Percentiles rank a stretch among this genome's conserved stretches.
phyloP scores from a whole-genome alignment of 371 early-diverging fungal species.

The Rhizopus microsporus region DNA sequence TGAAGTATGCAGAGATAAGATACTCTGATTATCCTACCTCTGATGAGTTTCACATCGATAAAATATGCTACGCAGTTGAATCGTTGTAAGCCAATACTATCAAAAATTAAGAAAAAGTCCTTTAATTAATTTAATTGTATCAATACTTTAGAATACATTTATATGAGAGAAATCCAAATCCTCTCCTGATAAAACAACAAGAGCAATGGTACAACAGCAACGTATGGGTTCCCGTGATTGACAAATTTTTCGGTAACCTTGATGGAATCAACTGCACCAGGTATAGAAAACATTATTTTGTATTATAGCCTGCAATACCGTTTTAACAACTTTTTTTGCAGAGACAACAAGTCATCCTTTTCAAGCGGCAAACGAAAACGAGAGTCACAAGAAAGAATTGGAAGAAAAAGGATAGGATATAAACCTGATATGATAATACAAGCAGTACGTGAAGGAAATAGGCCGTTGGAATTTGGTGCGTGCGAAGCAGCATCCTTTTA shows the following conservation, averaged over 20 bases:
- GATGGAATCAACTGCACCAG: constrained; percentile 6
- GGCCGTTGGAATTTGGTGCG: constrained; percentile 4
- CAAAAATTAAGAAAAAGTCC: neutral
- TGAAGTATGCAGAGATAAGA: constrained; percentile 10
- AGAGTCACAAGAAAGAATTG: constrained; percentile 1
- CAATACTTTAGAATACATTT: neutral
- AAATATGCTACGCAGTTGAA: constrained; percentile 10
- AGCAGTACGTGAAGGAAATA: constrained; percentile 3
- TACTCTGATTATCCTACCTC: constrained; percentile 3
- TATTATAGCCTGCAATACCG: neutral
- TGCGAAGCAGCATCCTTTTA: constrained; percentile 5
- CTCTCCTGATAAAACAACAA: constrained; percentile 7
- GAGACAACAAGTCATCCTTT: constrained; percentile 1
- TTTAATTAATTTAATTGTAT: too few relatives aligned
- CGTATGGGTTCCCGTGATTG: constrained; percentile 3
- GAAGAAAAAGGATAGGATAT: constrained; percentile 1
- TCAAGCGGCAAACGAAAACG: constrained; percentile 1
- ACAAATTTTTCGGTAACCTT: constrained; percentile 6
- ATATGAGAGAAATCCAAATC: constrained; percentile 7
- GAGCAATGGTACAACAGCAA: constrained; percentile 4
- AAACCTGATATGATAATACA: constrained; percentile 1
- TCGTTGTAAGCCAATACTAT: constrained; percentile 1
- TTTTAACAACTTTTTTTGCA: neutral
- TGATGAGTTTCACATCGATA: constrained; percentile 7
- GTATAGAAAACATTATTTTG: constrained; percentile 3